A percentile compares a stretch with the other conserved stretches of the same genome.
Conservation (phyloP, 2,329 filamentous ascomycete species). For the Ciborinia camelliae region DNA sequence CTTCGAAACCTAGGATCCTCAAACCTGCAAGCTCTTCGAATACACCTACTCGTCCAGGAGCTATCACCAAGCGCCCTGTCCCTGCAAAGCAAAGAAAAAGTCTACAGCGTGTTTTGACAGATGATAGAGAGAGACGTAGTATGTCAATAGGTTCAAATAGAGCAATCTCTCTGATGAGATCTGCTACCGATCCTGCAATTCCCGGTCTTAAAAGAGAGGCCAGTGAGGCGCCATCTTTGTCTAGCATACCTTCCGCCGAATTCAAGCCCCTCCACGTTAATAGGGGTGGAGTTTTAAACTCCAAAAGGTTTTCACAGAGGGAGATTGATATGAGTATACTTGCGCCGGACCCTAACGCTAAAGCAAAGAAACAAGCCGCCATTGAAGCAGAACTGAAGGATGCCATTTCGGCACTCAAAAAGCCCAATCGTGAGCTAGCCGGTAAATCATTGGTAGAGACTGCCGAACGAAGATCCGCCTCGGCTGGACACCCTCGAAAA, state of each 20-base stretch:
- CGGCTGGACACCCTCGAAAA: constrained; percentile 48
- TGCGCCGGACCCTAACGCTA: constrained; percentile 52
- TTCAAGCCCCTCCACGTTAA: constrained; percentile 39
- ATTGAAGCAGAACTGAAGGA: constrained; percentile 69
- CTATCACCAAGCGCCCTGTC: constrained; percentile 48
- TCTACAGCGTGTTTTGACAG: constrained; percentile 61
- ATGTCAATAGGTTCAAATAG: constrained; percentile 55
- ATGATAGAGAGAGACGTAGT: constrained; percentile 52
- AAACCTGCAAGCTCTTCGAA: constrained; percentile 44
- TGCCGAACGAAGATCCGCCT: constrained; percentile 56
- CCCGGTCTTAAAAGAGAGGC: constrained; percentile 64
- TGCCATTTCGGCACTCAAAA: constrained; percentile 70
- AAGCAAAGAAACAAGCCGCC: constrained; percentile 61
- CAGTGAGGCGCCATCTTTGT: constrained; percentile 56
- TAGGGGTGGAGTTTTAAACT: constrained; percentile 38
- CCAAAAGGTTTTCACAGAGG: constrained; percentile 47
- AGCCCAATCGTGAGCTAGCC: constrained; percentile 69
- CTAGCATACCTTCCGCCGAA: constrained; percentile 48
- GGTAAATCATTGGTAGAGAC: constrained; percentile 65
- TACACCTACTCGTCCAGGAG: constrained; percentile 49
- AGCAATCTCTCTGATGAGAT: constrained; percentile 62
- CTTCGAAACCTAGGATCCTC: constrained; percentile 48
- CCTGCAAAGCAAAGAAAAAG: constrained; percentile 47
- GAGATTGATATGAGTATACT: constrained; percentile 54
- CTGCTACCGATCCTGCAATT: constrained; percentile 60